Conservation (phyloP, 1,284 basidiomycete genomes). For the Trametes pubescens region DNA sequence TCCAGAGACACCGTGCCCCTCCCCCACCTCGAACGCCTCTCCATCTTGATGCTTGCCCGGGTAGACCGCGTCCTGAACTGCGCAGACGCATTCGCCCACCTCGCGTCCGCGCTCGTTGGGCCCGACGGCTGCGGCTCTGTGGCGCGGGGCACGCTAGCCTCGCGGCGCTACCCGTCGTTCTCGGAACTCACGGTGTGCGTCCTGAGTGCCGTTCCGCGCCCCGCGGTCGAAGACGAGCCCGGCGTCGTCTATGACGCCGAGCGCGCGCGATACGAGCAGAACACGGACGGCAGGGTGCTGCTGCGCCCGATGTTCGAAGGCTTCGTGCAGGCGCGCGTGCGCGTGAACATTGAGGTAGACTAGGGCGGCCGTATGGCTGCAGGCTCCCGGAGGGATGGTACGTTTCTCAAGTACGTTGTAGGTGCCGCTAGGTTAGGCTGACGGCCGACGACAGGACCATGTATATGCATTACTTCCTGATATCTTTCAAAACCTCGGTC, state of each 20-base stretch:
- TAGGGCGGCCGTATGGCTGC: no score
- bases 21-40: constrained; percentile 1
- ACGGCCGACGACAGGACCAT: no score
- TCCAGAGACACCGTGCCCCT: not conserved
- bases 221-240: not conserved
- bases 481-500: no score
- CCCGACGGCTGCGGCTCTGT: not conserved
- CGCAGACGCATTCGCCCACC: not conserved
- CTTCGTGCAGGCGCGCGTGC: not conserved
- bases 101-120: not conserved
- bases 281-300: not conserved
- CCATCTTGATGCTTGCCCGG: not conserved
- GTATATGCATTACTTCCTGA: no score
- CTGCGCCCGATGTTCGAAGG: not conserved
- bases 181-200: not conserved
- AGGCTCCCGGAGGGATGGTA: not conserved
- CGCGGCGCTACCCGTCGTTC: not conserved
- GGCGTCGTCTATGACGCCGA: not conserved
- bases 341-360: not conserved
- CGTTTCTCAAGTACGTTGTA: not conserved
- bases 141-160: not conserved
- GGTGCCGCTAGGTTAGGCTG: no score
- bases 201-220: not conserved
- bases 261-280: not conserved
- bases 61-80: constrained; percentile 1